These are phyloP conservation scores for Cladosporium sp. DNA, from an alignment of 2,329 filamentous ascomycete species.

Conservation along the genomic window DNA sequence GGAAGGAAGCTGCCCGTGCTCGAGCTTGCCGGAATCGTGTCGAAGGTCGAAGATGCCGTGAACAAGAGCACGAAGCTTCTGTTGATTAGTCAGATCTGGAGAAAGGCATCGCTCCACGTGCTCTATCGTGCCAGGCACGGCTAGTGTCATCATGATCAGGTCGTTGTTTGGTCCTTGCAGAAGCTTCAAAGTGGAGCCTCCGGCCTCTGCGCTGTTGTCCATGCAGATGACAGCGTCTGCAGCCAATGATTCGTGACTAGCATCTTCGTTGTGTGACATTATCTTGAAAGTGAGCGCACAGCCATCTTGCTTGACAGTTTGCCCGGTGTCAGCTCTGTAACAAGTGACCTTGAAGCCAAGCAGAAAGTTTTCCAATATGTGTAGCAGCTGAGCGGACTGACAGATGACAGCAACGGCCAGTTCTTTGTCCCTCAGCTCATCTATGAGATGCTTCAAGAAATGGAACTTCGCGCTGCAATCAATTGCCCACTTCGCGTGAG, in stretches of 20 bases:
- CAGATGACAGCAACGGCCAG: slow-evolving; percentile 35
- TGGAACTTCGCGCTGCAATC: slow-evolving; percentile 39
- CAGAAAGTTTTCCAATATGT: slow-evolving; percentile 38
- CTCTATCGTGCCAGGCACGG: slow-evolving; percentile 44
- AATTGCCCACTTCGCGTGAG: slow-evolving; percentile 37
- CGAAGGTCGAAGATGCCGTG: slow-evolving; percentile 38
- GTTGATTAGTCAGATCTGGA: slow-evolving; percentile 25
- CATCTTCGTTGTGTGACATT: slow-evolving; percentile 31
- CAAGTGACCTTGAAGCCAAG: slow-evolving; percentile 26
- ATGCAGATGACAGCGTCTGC: slow-evolving; percentile 45
- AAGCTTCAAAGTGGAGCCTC: slow-evolving; percentile 7
- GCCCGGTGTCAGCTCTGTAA: slow-evolving; percentile 4
- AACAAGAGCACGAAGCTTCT: slow-evolving; percentile 39
- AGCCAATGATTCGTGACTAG: slow-evolving; percentile 17
- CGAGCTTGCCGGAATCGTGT: slow-evolving; percentile 37
- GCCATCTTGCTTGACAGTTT: neutral
- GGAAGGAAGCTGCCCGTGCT: slow-evolving; percentile 26
- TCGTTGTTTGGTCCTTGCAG: neutral
- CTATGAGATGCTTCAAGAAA: slow-evolving; percentile 37
- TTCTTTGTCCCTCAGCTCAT: slow-evolving; percentile 27
- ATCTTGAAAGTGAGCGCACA: slow-evolving; percentile 36
- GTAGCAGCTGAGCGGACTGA: slow-evolving; percentile 30
- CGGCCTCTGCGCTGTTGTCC: slow-evolving; percentile 33
- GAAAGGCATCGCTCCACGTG: slow-evolving; percentile 46
- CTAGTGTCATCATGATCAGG: slow-evolving; percentile 26